Evolutionary conservation across 208 protist genomes (phyloP).

Genomic region (Crithidia thermophila): DNA sequence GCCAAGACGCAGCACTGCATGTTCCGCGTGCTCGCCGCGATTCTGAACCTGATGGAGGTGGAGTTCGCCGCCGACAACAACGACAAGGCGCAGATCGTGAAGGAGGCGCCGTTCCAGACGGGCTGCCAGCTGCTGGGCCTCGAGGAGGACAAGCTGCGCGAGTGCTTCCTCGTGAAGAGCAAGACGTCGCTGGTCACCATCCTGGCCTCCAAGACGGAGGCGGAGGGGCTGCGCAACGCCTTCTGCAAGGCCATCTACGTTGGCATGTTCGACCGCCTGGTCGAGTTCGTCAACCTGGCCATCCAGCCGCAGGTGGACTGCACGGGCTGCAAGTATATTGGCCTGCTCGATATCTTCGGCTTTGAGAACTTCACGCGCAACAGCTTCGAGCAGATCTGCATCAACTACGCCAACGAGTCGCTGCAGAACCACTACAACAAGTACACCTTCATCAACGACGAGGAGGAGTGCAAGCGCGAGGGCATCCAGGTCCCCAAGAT

Average conservation of each 20-base stretch:
- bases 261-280: conserved; percentile 89
- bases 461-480: conserved; percentile 89
- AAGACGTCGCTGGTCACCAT: conserved; percentile 81
- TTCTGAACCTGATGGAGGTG: conserved; percentile 95
- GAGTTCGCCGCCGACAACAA: conserved; percentile 81
- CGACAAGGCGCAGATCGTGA: conserved; percentile 68
- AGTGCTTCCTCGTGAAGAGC: conserved; percentile 85
- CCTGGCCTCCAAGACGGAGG: conserved; percentile 75
- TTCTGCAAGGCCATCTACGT: conserved; percentile 93
- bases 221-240: conserved; percentile 78
- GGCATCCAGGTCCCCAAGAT: conserved; percentile 82
- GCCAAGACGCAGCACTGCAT: conserved; percentile 62
- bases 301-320: conserved; percentile 61
- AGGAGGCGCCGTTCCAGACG: conserved; percentile 41
- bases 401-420: conserved; percentile 98
- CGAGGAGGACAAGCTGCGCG: conserved; percentile 48
- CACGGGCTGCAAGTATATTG: conserved; percentile 86
- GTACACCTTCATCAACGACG: conserved; percentile 95
- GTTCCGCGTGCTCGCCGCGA: conserved; percentile 88
- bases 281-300: conserved; percentile 81
- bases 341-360: conserved; percentile 96
- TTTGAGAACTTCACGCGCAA: conserved; percentile 96
- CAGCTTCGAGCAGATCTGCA: conserved; percentile 98
- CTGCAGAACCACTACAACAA: conserved; percentile 98
- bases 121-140: conserved; percentile 75